phyloP scores from a whole-genome alignment of 2,329 filamentous ascomycete species.

The Macroventuria anomochaeta region DNA sequence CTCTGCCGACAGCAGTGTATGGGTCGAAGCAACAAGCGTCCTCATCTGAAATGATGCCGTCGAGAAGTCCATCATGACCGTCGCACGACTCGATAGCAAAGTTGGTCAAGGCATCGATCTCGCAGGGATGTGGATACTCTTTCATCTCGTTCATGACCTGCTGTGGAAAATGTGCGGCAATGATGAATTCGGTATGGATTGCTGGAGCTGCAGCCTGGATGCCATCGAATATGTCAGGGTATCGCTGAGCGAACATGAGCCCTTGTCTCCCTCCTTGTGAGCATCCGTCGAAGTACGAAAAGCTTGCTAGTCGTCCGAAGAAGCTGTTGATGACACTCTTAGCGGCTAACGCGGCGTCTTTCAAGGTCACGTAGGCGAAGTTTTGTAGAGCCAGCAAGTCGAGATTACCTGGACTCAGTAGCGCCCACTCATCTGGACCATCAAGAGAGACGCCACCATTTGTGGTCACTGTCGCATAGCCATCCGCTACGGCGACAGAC shows the following conservation, averaged over 20 bases:
- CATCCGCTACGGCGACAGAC: conserved; percentile 23
- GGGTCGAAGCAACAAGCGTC: conserved; percentile 35
- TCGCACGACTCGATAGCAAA: conserved; percentile 34
- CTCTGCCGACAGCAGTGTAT: conserved; percentile 18
- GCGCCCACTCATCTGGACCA: conserved; percentile 21
- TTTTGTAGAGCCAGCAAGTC: conserved; percentile 40
- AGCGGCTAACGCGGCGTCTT: conserved; percentile 35
- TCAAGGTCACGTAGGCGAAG: conserved; percentile 41
- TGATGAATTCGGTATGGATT: conserved; percentile 23
- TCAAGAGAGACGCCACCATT: conserved; percentile 28
- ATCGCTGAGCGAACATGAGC: conserved; percentile 39
- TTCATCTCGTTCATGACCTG: conserved; percentile 30
- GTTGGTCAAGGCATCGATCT: conserved; percentile 29
- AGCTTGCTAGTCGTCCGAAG: conserved; percentile 38
- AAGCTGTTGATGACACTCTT: conserved; percentile 29
- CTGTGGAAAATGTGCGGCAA: conserved; percentile 24
- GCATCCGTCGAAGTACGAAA: conserved; percentile 46
- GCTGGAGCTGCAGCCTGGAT: conserved; percentile 41
- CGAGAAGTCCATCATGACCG: conserved; percentile 29
- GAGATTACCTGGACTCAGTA: conserved; percentile 32
- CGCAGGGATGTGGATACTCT: conserved; percentile 25
- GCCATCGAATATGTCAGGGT: conserved; percentile 40
- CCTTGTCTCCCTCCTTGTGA: conserved; percentile 46
- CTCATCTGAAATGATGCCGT: conserved; percentile 30
- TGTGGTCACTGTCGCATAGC: conserved; percentile 34